Base-by-base conservation (phyloP, 2,329 filamentous ascomycete genomes). In the Dactylellina cionopaga region DNA sequence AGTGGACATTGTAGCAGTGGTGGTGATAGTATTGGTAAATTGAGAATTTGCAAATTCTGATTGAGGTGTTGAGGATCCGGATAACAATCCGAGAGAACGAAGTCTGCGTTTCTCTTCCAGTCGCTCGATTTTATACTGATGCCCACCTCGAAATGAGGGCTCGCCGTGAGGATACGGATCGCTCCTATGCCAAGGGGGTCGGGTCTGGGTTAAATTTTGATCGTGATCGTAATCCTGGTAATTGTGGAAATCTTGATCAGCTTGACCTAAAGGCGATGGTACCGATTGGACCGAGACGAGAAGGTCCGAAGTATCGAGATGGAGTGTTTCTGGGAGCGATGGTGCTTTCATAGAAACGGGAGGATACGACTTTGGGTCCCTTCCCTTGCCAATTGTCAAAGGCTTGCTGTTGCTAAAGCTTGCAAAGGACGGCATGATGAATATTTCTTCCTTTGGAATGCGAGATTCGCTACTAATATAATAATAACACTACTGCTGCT, bases 281-380 rank as follows among this genome's bases (percentile, higher is more conserved):
- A 72, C 52, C 10, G 68, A 72, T 41, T 72, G 68, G 25, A 72
- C 68, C 46, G 68, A 72, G 46, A 60, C 54, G 52, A 72, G 68
- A 17, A 72, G 59, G 51, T 72, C 68, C 22, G 68, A 72, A 24
- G 68, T 72, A 35, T 72, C 68, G 37, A 72, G 27, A 65, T 72
- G 68, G 15, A 49, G 68, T 25, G 68, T 59, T 54, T 72, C 68
- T 22, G 68, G 68, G 68, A 72, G 68, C 35, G 47, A 54, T 41
- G 68, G 68, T 39, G 68, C 60, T 65, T 65, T 72, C 68, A 72
- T 65, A 29, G 68, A 72, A 44, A 65, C 54, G 43, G 68, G 68
- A 17, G 68, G 68, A n/a, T 72, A 72, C 37, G 68, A 65, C 52
- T 60, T 65, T 19, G 65, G 59, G 37, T 41, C 68, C 44, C 46